Evolutionary conservation across 2,329 filamentous ascomycete genomes (phyloP).

Genomic region (Pseudocercospora pini-densiflorae): DNA sequence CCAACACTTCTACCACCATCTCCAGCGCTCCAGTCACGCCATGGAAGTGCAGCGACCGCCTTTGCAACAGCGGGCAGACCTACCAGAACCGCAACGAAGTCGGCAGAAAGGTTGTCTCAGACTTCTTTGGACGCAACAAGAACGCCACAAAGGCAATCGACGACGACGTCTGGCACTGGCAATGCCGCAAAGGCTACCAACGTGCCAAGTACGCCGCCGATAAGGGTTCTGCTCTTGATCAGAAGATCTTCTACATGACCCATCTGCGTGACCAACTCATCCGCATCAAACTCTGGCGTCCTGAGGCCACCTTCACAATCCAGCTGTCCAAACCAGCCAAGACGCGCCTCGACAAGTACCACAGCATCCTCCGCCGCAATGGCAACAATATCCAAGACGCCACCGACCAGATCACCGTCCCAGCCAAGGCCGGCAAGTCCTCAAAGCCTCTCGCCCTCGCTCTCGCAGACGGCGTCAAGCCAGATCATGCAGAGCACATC

Average conservation of each 20-base stretch:
- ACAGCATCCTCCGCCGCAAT: constrained; percentile 28
- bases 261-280: constrained; percentile 33
- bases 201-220: constrained; percentile 46
- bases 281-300: constrained; percentile 38
- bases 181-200: constrained; percentile 82
- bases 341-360: constrained; percentile 31
- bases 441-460: constrained; percentile 15
- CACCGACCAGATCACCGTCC: constrained; percentile 17
- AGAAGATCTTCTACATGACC: constrained; percentile 23
- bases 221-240: constrained; percentile 14
- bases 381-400: constrained; percentile 25
- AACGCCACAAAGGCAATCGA: constrained; percentile 73
- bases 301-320: constrained; percentile 36
- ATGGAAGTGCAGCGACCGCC: constrained; percentile 24
- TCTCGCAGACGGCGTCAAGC: constrained; percentile 26
- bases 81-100: constrained; percentile 13
- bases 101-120: constrained; percentile 74
- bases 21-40: constrained; percentile 2
- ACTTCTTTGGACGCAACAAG: constrained; percentile 85
- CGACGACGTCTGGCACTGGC: constrained; percentile 49
- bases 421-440: constrained; percentile 25
- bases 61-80: constrained; percentile 23
- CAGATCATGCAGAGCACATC: constrained; percentile 31
- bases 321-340: constrained; percentile 34
- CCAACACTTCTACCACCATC: neutral